Evolutionary conservation across 129 eudicot genomes (phyloP).

Genomic region (Ambrosia artemisiifolia): DNA sequence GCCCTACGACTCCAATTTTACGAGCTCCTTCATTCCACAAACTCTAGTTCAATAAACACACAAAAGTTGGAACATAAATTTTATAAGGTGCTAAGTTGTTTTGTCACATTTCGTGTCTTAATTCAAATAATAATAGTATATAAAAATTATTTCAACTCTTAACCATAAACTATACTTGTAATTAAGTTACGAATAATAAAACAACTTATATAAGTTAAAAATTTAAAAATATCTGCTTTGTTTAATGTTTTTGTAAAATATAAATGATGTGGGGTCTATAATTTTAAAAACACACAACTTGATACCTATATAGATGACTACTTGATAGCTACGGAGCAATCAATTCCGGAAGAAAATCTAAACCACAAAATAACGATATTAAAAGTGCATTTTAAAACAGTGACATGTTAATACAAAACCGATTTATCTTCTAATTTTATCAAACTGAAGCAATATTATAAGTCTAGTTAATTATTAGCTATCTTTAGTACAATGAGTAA

Average conservation of each 20-base stretch:
- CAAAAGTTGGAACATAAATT: background rate
- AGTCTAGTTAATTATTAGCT: too few relatives aligned
- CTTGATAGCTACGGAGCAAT: background rate
- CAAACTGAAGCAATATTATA: too few relatives aligned
- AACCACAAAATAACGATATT: too few relatives aligned
- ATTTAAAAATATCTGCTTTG: background rate
- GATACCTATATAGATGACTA: background rate
- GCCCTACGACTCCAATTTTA: constrained; percentile 52
- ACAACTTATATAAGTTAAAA: too few relatives aligned
- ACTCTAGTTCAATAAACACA: constrained; percentile 26
- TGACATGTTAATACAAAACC: too few relatives aligned
- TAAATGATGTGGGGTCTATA: background rate
- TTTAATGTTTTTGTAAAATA: background rate
- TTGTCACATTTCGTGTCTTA: too few relatives aligned
- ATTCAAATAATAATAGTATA: background rate
- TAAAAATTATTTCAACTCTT: background rate
- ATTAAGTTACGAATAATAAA: background rate
- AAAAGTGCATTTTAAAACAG: too few relatives aligned
- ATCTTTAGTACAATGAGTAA: too few relatives aligned
- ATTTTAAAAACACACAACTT: background rate
- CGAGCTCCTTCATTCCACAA: constrained; percentile 57
- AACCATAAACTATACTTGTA: background rate
- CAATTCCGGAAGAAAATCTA: background rate
- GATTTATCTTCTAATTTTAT: too few relatives aligned
- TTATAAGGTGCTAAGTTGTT: background rate